Evolutionary conservation across 139 green algal genomes (phyloP), one percentile per base, ranked within the genome.

Genomic region (Chlamydomonas urium): DNA sequence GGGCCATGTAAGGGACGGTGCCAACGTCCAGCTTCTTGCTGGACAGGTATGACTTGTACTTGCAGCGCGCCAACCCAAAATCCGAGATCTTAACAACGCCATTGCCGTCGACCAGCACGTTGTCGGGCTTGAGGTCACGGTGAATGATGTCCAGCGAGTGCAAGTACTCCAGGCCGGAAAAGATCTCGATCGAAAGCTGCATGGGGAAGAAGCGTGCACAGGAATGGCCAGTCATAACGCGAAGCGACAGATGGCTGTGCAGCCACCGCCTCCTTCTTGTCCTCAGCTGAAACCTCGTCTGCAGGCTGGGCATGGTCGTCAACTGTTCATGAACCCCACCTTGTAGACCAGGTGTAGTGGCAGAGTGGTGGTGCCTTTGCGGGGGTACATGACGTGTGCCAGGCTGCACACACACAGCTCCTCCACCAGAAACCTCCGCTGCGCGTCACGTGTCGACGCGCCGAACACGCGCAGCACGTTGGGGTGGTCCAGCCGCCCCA

Each of bases 41-140:
- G 37, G 24, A 42, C 35, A 57, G 10, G 63, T 71, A 56, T 53
- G 63, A 59, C 28, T 71, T 71, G 38, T 57, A 56, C 63, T 71
- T 57, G 26, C 35, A 71, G 24, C 63, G 23, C 3, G 63, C 63
- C 23, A 71, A n/a, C 4, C 81, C 77, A 70, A 87, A 86, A 47
- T 86, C 81, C 1, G 58, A 71, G 53, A 87, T 80, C 73, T 81
- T 82, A 35, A 77, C 81, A 21, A 32, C 74, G 37, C 79, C 73
- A n/a, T 61, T 26, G 21, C 50, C 31, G 26, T 83, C 71, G 32
- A 93, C 76, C 60, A 94, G 76, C 32, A 94, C 85, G 50, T 93
- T 93, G 56, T 81, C 72, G 21, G 81, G 60, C 60, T 68, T 68
- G 17, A 68, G 33, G 33, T 68, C 60, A 14, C 53, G 69, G 70